Base-by-base conservation (phyloP, 306 rosid species). In the Albizia julibrissin region DNA sequence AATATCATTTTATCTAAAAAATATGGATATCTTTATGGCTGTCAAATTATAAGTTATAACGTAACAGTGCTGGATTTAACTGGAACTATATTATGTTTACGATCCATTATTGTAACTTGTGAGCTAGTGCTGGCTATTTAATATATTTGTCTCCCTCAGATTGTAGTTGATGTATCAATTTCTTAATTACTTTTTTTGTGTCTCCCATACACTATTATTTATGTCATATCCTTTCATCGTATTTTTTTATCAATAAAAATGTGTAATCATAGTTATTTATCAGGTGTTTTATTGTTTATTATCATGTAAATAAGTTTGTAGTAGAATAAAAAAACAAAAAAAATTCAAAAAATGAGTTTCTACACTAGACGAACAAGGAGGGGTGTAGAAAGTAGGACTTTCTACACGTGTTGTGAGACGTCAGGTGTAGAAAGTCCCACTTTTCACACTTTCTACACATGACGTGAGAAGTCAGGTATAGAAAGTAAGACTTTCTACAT, bases 1-100 rank as follows among this genome's bases (percentile, higher is more conserved):
- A 68, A 68, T 84, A 85, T 85, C 67, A 79, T 84, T 71, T 78
- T 90, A 64, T 88, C 87, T 31, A 74, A 89, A 73, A 83, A 79
- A 86, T 81, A 88, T 81, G 88, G 80, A 75, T 81, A 82, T 88
- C 69, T 80, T 59, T 74, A 15, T 56, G 71, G 62, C 44, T 75
- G 46, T 49, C 77, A 27, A 26, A 62, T 69, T 43, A 31, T 77
- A 22, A 26, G 47, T 77, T 54, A 40, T 72, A 49, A 79, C 78
- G 13, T 21, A 8, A 79, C 40, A 40, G 50, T 56, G 77, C 58
- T 75, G 19, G 37, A 72, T 69, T 82, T 76, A 75, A n/a, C 5
- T 33, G n/a, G 73, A 62, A 76, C 59, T 79, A 52, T 8, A 8
- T 65, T 66, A 34, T 27, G 33, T 66, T 76, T 14, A 34, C 26